Evolutionary conservation across 2,329 filamentous ascomycete genomes (phyloP).

Genomic region (Ambrosiella xylebori): DNA sequence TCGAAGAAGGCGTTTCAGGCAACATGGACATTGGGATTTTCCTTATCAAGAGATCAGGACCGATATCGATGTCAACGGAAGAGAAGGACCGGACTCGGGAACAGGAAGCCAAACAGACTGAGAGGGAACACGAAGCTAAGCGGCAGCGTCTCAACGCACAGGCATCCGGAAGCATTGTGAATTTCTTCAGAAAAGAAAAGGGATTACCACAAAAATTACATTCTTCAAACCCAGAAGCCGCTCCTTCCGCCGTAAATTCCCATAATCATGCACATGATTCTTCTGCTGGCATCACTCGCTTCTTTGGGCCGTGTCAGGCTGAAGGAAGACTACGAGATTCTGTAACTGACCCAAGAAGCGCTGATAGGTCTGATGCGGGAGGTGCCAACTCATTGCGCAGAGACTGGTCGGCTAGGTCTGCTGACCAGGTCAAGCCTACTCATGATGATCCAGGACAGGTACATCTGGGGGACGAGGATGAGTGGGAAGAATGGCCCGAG

Average conservation of each 20-base stretch:
- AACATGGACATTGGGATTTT: slow-evolving; percentile 80
- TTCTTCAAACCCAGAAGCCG: neutral
- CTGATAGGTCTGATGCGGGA: neutral
- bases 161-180: neutral
- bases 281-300: neutral
- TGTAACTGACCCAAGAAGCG: neutral
- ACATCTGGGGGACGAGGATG: neutral
- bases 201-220: neutral
- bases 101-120: neutral
- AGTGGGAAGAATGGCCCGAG: neutral
- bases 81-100: neutral
- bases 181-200: slow-evolving; percentile 5
- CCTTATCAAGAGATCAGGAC: slow-evolving; percentile 42
- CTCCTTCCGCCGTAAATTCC: neutral
- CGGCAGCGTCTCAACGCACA: neutral
- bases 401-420: neutral
- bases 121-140: slow-evolving; percentile 4
- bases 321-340: neutral
- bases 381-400: neutral
- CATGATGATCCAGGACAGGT: neutral
- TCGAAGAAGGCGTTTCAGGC: slow-evolving; percentile 69
- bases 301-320: neutral
- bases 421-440: neutral
- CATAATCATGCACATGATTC: neutral
- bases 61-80: neutral